Base-by-base conservation (phyloP, 371 early-diverging fungal species). In the Actinomortierella ambigua region DNA sequence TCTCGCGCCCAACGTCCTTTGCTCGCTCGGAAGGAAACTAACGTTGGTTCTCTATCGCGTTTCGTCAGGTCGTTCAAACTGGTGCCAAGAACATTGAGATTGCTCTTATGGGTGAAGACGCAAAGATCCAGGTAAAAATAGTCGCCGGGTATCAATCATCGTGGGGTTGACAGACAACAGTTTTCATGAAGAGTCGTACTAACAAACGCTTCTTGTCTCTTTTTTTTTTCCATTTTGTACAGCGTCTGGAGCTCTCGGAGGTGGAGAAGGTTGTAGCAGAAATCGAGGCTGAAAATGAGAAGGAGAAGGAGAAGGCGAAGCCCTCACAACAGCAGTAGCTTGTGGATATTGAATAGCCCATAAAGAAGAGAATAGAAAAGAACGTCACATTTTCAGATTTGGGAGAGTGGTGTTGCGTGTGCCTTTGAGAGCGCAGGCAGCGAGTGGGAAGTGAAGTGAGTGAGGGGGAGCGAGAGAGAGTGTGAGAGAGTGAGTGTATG, bases 71-170 rank as follows among this genome's bases (percentile, higher is more conserved):
- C 64, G 99, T 98, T 40, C 99, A 98, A 86, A 97, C 97, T 4
- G 98, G 99, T 50, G 95, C 99, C 53, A 97, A 97, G 84, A 97
- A 97, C 80, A 96, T 98, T 77, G 99, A 98, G 70, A 92, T 98
- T 69, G 95, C 95, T 20, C 86, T 93, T 17, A 95, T 97, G 93
- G 88, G 89, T 44, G 64, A 83, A 20, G 91, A 91, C 66, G 81
- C 86, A 47, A 76, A 77, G 13, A 77, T 90, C 42, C 85, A 87
- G 85, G 92, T 92, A 83, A 56, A 65, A 17, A 42, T 14, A 2
- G 14, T 15, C 17, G 43, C 40, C 22, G 6, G 20, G 13, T 24
- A 15, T 43, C 14, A 29, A 34, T 54, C 39, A 47, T 43, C 47
- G n/a, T 27, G 52, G 42, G 42, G 46, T 47, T 17, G 28, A 27